These are phyloP conservation scores for Friedmanniomyces simplex DNA, from an alignment of 495 filamentous ascomycete species.

Conservation along the genomic window DNA sequence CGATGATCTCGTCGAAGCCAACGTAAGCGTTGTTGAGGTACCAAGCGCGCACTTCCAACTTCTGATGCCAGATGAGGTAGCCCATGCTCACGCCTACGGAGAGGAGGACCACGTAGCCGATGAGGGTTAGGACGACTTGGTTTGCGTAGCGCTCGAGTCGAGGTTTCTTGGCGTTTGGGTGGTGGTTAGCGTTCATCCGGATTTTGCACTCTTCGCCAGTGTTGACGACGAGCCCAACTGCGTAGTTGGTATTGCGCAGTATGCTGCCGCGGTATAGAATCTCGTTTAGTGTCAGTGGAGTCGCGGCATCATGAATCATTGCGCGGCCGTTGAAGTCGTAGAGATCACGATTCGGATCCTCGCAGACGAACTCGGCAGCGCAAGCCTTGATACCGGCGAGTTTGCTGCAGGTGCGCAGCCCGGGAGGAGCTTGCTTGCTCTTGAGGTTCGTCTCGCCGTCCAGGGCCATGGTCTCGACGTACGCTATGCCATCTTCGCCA, in stretches of 20 bases:
- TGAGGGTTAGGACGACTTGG: slow-evolving; percentile 72
- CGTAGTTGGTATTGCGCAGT: slow-evolving; percentile 69
- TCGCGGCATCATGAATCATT: slow-evolving; percentile 56
- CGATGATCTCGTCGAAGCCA: slow-evolving; percentile 63
- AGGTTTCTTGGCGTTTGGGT: slow-evolving; percentile 81
- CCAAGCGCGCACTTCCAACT: slow-evolving; percentile 57
- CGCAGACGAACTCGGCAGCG: slow-evolving; percentile 54
- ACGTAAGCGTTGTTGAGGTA: slow-evolving; percentile 63
- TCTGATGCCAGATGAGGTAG: slow-evolving; percentile 64
- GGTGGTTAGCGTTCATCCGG: slow-evolving; percentile 95
- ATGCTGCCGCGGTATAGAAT: slow-evolving; percentile 84
- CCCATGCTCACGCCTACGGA: slow-evolving; percentile 71
- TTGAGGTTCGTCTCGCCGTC: slow-evolving; percentile 95
- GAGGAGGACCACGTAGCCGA: slow-evolving; percentile 67
- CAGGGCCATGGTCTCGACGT: slow-evolving; percentile 91
- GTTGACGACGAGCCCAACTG: slow-evolving; percentile 79
- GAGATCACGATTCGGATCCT: slow-evolving; percentile 87
- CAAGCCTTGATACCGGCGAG: slow-evolving; percentile 46
- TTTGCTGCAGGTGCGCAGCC: slow-evolving; percentile 53
- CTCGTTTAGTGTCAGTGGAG: slow-evolving; percentile 75
- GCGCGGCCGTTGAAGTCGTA: slow-evolving; percentile 89
- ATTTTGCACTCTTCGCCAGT: slow-evolving; percentile 97
- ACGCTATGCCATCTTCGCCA: slow-evolving; percentile 66
- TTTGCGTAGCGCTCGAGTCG: slow-evolving; percentile 75
- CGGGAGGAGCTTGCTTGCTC: slow-evolving; percentile 65